Evolutionary conservation across 2,329 filamentous ascomycete species (phyloP), one percentile per base, ranked within the genome.

Genomic region (Chlorencoelia australis): DNA sequence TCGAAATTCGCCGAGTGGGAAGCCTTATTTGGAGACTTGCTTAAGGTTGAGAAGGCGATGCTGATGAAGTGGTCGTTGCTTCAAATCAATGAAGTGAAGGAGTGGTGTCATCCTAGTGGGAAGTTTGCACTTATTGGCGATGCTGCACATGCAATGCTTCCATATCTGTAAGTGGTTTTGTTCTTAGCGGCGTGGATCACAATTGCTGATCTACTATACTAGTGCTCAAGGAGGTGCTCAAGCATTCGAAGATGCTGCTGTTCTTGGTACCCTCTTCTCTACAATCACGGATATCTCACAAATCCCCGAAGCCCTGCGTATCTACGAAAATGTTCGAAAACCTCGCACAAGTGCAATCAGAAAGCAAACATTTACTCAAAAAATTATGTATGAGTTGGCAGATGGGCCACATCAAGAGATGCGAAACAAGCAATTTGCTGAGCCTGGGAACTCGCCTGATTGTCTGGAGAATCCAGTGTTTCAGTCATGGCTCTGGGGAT

Each of bases 401-500:
- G 35, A 44, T 17, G 38, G 41, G 8, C 27, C 34, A 7, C 15
- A 22, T 3, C 43, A 46, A 31, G 13, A 16, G 10, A 30, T 27
- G 8, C 13, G 41, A 20, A 38, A 46, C 15, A 31, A 25, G 15
- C 22, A 36, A 20, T 15, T 44, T 14, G 18, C 27, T 4, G 7
- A 49, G 38, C 9, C 50, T 49, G 41, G 34, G 15, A 41, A 35
- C 5, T 43, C 33, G 21, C 35, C 38, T 2, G 41, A 43, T 31
- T 18, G 13, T 3, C 42, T 75, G 68, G 71, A 67, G 2, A 78
- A 74, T 47, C 73, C 73, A 0, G 59, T 69, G 17, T 66, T 75
- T 2, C 74, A 79, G 50, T 66, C 68, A 1, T 79, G 73, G 69
- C 43, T 80, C 19, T 80, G 71, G 40, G 71, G 73, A 1, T 78